Conservation (phyloP, 83 land plant species). For the Diphasiastrum complanatum region DNA sequence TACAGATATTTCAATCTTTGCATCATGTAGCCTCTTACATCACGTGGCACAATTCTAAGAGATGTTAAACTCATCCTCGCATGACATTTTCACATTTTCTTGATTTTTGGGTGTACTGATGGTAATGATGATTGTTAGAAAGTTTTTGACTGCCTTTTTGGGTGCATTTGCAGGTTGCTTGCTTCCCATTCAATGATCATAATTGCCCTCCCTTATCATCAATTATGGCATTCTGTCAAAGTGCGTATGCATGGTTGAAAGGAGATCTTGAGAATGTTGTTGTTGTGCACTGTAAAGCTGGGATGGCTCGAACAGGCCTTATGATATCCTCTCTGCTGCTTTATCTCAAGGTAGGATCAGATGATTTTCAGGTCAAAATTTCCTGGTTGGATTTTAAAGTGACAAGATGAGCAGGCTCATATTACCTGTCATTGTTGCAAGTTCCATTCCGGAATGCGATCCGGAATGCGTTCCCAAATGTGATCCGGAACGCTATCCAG, state of each 20-base stretch:
- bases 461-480: too few relatives aligned
- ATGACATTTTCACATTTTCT: too few relatives aligned
- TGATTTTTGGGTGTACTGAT: neutral
- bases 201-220: slow-evolving; percentile 95
- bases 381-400: too few relatives aligned
- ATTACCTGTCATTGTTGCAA: too few relatives aligned
- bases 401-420: too few relatives aligned
- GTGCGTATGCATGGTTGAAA: slow-evolving; percentile 97
- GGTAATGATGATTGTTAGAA: neutral
- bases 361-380: neutral
- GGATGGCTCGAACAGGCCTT: slow-evolving; percentile 96
- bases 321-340: slow-evolving; percentile 98
- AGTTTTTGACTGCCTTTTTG: too few relatives aligned
- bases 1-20: too few relatives aligned
- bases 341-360: slow-evolving; percentile 64
- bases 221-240: slow-evolving; percentile 81
- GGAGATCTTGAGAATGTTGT: slow-evolving; percentile 97
- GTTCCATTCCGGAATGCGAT: too few relatives aligned
- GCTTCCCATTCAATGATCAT: slow-evolving; percentile 98
- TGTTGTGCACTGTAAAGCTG: slow-evolving; percentile 99
- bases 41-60: too few relatives aligned
- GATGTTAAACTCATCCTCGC: too few relatives aligned
- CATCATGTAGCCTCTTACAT: too few relatives aligned
- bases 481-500: too few relatives aligned
- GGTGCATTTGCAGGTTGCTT: slow-evolving; percentile 63